These are phyloP conservation scores for Puya raimondii DNA, from an alignment of 176 grass and related monocot species.

Conservation along the genomic window DNA sequence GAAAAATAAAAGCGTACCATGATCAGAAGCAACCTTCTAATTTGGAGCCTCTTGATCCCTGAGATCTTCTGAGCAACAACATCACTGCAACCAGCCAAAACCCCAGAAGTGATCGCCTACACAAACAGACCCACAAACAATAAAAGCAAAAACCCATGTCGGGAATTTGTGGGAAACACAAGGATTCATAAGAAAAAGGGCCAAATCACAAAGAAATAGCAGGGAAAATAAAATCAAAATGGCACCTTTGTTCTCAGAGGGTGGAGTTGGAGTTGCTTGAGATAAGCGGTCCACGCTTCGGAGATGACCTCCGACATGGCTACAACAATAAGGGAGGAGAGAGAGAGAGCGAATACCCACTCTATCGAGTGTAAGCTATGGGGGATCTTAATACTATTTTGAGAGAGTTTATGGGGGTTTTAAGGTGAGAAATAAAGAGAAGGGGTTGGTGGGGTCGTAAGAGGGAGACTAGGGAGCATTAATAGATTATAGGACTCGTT, in stretches of 20 bases:
- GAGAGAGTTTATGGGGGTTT: slow-evolving; percentile 9
- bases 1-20: slow-evolving; percentile 25
- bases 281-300: slow-evolving; percentile 21
- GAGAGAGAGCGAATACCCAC: not conserved
- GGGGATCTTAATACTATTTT: no score
- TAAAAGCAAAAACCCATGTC: not conserved
- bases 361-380: not conserved
- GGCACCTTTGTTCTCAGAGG: slow-evolving; percentile 31
- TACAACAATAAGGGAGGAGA: slow-evolving; percentile 15
- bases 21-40: slow-evolving; percentile 36
- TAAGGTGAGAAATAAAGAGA: not conserved
- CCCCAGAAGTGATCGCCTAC: slow-evolving; percentile 33
- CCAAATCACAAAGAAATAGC: not conserved
- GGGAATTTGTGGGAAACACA: not conserved
- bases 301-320: slow-evolving; percentile 28
- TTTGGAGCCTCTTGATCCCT: slow-evolving; percentile 35
- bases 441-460: not conserved
- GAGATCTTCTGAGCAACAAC: slow-evolving; percentile 33
- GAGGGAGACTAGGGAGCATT: no score
- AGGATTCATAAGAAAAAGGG: not conserved
- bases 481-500: no score
- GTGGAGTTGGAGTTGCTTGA: slow-evolving; percentile 22
- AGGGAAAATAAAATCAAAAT: slow-evolving; percentile 6
- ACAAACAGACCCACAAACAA: not conserved
- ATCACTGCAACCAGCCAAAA: slow-evolving; percentile 32